These are phyloP conservation scores for Neurospora tetrasperma DNA, from an alignment of 495 filamentous ascomycete genomes.

Conservation along the genomic window DNA sequence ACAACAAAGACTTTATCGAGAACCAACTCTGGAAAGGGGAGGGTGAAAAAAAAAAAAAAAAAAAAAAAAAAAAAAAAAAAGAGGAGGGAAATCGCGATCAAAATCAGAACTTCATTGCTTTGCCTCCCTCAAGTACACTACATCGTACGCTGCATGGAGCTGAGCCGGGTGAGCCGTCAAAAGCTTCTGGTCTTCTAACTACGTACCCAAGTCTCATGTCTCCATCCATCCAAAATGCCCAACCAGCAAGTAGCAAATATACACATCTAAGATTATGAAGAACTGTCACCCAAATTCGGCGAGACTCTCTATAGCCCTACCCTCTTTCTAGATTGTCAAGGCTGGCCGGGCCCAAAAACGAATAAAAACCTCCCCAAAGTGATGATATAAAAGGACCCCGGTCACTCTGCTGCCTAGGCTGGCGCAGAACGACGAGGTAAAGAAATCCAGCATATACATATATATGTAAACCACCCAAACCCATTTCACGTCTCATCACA, in stretches of 20 bases:
- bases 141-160: not conserved
- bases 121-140: not conserved
- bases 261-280: conserved; percentile 20
- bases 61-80: not conserved
- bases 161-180: conserved; percentile 50
- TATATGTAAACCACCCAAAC: not conserved
- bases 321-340: conserved; percentile 5
- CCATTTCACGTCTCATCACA: not conserved
- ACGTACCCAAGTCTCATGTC: conserved; percentile 1
- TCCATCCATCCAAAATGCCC: conserved; percentile 5
- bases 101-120: not conserved
- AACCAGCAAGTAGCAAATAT: conserved; percentile 34
- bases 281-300: not conserved
- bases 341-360: not conserved
- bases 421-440: not conserved
- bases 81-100: not conserved
- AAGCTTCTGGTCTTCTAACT: conserved; percentile 62
- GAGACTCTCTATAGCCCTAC: conserved; percentile 11
- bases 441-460: not conserved
- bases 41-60: too few species aligned
- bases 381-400: not conserved
- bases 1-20: not conserved
- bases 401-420: not conserved
- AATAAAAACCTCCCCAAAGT: not conserved
- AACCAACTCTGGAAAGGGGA: not conserved